Percentiles rank a stretch among this genome's conserved stretches.
Conservation (phyloP, 2,329 filamentous ascomycete genomes). For the Penicillium vulpinum region DNA sequence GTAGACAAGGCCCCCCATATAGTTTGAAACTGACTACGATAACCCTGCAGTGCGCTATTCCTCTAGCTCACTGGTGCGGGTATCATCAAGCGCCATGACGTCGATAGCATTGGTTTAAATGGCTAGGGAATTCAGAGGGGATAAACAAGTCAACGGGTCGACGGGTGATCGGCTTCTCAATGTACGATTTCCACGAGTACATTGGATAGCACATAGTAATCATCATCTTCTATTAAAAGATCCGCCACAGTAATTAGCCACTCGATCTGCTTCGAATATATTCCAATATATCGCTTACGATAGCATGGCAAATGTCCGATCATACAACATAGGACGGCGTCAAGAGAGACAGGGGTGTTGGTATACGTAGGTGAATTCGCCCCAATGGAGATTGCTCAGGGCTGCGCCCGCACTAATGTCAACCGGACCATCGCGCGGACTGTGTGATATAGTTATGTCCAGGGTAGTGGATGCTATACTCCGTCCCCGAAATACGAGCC, state of each 20-base stretch:
- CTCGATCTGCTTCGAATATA: background rate
- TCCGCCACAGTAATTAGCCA: conserved; percentile 5
- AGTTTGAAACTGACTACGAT: background rate
- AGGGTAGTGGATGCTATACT: background rate
- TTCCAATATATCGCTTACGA: background rate
- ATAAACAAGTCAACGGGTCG: background rate
- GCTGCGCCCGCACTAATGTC: background rate
- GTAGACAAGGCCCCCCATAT: background rate
- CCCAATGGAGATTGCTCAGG: background rate
- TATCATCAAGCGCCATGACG: conserved; percentile 8
- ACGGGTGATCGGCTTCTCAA: background rate
- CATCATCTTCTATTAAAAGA: conserved; percentile 8
- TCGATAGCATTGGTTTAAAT: background rate
- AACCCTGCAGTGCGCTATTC: background rate
- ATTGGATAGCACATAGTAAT: background rate
- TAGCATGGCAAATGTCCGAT: background rate
- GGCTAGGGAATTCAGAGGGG: background rate
- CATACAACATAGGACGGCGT: background rate
- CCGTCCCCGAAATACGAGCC: background rate
- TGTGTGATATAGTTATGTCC: background rate
- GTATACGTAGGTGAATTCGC: background rate
- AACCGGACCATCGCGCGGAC: background rate
- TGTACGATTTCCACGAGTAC: background rate
- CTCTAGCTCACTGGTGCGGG: background rate
- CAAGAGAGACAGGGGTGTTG: background rate